Percentiles rank a stretch among this genome's conserved stretches.
These are phyloP conservation scores for Candida michaelii DNA, from an alignment of 805 yeast genomes.

Conservation along the genomic window DNA sequence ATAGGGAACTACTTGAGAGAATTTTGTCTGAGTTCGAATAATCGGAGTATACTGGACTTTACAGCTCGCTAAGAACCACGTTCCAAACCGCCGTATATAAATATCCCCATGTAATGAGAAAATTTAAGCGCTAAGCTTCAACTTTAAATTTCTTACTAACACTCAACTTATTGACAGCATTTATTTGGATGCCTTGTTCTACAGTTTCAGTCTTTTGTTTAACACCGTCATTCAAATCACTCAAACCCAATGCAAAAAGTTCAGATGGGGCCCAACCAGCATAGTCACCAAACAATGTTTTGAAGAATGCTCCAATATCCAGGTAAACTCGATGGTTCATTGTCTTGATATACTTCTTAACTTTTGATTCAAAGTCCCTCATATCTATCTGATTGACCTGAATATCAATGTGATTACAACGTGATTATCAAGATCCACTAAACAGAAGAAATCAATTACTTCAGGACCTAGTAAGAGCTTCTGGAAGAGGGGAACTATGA, in stretches of 20 bases:
- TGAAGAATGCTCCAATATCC: slow-evolving; percentile 59
- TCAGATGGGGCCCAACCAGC: slow-evolving; percentile 99
- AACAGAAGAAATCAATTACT: slow-evolving; percentile 95
- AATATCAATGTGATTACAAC: slow-evolving; percentile 92
- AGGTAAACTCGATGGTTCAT: slow-evolving; percentile 54
- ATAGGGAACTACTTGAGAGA: too few relatives aligned
- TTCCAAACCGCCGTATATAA: too few relatives aligned
- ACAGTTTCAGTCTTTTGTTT: slow-evolving; percentile 14
- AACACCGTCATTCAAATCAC: slow-evolving; percentile 68
- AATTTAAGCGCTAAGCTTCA: neutral
- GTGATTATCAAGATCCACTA: slow-evolving; percentile 86
- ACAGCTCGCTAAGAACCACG: too few relatives aligned
- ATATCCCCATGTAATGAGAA: too few relatives aligned
- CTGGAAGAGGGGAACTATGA: slow-evolving; percentile 75
- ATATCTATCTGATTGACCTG: slow-evolving; percentile 90
- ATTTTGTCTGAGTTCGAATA: too few relatives aligned
- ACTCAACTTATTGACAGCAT: neutral
- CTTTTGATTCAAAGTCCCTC: slow-evolving; percentile 68
- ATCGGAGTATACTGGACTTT: too few relatives aligned
- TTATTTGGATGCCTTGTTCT: neutral
- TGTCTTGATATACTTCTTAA: slow-evolving; percentile 39
- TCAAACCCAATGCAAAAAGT: slow-evolving; percentile 79
- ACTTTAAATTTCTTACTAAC: slow-evolving; percentile 3
- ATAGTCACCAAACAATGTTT: slow-evolving; percentile 76
- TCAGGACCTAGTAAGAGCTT: slow-evolving; percentile 73